Percentiles rank a stretch among this genome's conserved stretches.
Conservation (phyloP, 2,329 filamentous ascomycete genomes). For the Penicillium sp. region DNA sequence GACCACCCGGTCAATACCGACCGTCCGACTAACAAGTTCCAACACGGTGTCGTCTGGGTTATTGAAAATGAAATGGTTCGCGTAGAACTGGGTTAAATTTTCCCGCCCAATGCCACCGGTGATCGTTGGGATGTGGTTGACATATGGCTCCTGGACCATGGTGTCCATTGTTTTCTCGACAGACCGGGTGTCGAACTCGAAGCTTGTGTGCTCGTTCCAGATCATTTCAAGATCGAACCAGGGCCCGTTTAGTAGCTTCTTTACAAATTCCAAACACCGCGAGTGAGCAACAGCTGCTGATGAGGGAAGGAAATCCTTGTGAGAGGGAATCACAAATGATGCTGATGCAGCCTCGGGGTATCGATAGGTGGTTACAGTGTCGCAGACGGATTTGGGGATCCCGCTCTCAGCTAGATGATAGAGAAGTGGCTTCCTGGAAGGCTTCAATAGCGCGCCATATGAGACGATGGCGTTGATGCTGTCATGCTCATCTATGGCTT, state of each 20-base stretch:
- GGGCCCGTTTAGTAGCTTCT: constrained; percentile 64
- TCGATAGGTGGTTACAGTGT: too few relatives aligned
- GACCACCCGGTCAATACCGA: constrained; percentile 71
- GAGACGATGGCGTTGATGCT: too few relatives aligned
- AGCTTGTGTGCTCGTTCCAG: constrained; percentile 75
- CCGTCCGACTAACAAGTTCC: constrained; percentile 69
- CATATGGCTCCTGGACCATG: constrained; percentile 77
- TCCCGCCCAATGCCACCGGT: constrained; percentile 70
- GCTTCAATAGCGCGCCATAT: too few relatives aligned
- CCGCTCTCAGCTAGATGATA: too few relatives aligned
- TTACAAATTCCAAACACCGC: constrained; percentile 66
- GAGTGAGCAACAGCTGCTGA: constrained; percentile 50
- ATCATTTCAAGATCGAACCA: constrained; percentile 74
- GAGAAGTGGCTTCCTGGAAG: too few relatives aligned
- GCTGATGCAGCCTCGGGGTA: too few relatives aligned
- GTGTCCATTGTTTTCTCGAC: constrained; percentile 74
- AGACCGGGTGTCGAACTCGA: constrained; percentile 69
- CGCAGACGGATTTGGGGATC: too few relatives aligned
- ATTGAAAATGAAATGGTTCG: constrained; percentile 71
- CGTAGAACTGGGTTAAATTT: constrained; percentile 68
- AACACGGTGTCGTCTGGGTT: constrained; percentile 69
- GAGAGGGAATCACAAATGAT: too few relatives aligned
- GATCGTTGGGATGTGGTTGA: constrained; percentile 73
- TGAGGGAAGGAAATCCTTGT: too few relatives aligned
- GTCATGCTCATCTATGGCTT: too few relatives aligned